Base-by-base conservation (phyloP, 2,329 filamentous ascomycete genomes). In the Neocucurbitaria cava region DNA sequence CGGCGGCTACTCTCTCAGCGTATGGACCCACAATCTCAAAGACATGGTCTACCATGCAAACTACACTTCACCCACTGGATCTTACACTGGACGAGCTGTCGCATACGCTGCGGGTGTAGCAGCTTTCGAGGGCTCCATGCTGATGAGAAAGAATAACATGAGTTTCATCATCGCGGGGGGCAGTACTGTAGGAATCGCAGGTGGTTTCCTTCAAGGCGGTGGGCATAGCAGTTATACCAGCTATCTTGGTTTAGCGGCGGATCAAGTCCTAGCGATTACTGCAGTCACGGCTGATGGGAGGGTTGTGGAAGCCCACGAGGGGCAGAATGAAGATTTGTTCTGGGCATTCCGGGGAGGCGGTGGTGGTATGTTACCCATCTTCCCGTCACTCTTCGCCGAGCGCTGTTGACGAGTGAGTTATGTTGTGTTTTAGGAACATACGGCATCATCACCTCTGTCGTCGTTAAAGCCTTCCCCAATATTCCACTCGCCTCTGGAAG, bases 141-240 rank as follows among this genome's bases (percentile, higher is more conserved):
- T 76, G 11, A 82, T 80, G 9, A 61, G 78, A 8, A 59, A 70
- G 5, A 58, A 77, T 18, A 80, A 79, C 1, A 74, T 82, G 38
- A 79, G 74, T 0, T 76, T 84, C 0, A 76, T 85, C 2, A 80
- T 79, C 11, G 84, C 84, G 2, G 81, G 83, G n/a, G 83, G 83
- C 63, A 33, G 49, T 40, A 81, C 77, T 2, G 82, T 86, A 13
- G 83, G 83, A 11, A 72, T 82, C 65, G 77, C 60, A 9, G 66
- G 75, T 3, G 77, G 69, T 43, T 69, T 69, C 33, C 59, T 68
- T 3, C 64, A 67, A 18, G 82, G 80, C 2, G 83, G 82, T 28
- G 84, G 84, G 0, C 82, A 86, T 69, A 80, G 78, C 20, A 80
- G 80, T 10, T 68, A 85, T 46, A 78, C 79, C 11, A 76, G 76